These are phyloP conservation scores for Carallia pectinifolia DNA, from an alignment of 345 rosid species.

Conservation along the genomic window DNA sequence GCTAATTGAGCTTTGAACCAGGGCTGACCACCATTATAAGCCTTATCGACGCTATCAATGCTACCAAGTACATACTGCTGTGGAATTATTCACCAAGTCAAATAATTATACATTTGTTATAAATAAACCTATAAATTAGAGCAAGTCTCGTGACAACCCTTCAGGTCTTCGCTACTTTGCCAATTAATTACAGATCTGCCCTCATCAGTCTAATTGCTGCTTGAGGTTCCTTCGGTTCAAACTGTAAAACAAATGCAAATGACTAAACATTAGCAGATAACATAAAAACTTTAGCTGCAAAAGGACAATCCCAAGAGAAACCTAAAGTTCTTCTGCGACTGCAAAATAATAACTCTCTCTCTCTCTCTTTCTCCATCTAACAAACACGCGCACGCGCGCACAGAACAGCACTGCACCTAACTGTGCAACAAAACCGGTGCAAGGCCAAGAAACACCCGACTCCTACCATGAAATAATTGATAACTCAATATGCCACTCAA, in stretches of 20 bases:
- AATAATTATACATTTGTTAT: slow-evolving; percentile 17
- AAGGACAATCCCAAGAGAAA: neutral
- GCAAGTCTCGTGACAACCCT: slow-evolving; percentile 3
- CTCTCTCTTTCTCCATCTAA: neutral
- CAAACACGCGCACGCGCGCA: neutral
- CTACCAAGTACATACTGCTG: neutral
- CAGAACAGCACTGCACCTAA: neutral
- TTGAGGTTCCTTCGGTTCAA: slow-evolving; percentile 7
- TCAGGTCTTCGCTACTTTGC: slow-evolving; percentile 14
- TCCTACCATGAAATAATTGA: too few species aligned
- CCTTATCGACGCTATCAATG: neutral
- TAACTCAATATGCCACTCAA: too few species aligned
- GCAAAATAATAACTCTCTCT: neutral
- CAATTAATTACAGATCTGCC: slow-evolving; percentile 22
- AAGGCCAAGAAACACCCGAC: too few species aligned
- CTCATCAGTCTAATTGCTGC: slow-evolving; percentile 4
- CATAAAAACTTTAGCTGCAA: neutral
- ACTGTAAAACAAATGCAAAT: slow-evolving; percentile 14
- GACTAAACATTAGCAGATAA: neutral
- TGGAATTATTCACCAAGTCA: slow-evolving; percentile 7
- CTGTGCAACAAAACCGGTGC: too few species aligned
- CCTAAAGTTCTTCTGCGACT: neutral
- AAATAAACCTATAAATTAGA: slow-evolving; percentile 14
- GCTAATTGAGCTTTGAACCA: slow-evolving; percentile 14
- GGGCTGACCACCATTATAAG: neutral